Percentiles rank a stretch among this genome's conserved stretches.
Evolutionary conservation across 176 grass and related monocot genomes (phyloP).

Genomic region (Dactylis glomerata): DNA sequence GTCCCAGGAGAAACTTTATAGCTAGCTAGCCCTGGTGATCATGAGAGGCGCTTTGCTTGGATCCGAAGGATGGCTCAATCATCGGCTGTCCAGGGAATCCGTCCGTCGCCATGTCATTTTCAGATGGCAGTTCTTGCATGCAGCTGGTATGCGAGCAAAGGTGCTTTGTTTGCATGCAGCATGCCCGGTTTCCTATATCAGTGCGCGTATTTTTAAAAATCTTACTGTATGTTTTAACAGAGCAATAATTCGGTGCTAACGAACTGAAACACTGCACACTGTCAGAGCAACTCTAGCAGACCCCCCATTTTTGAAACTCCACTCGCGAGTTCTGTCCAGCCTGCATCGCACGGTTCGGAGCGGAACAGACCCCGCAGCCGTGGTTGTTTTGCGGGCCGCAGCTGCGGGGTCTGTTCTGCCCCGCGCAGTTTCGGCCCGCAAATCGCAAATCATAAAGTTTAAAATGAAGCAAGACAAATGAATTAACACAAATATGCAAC

Average conservation of each 20-base stretch:
- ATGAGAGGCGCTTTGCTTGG: constrained; percentile 31
- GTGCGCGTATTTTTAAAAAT: background rate
- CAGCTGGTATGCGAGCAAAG: background rate
- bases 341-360: too few relatives aligned
- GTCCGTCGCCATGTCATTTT: constrained; percentile 12
- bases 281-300: too few relatives aligned
- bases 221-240: background rate
- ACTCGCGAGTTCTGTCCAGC: too few relatives aligned
- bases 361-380: too few relatives aligned
- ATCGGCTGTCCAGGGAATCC: background rate
- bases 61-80: constrained; percentile 27
- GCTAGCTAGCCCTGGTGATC: background rate
- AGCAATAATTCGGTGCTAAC: background rate
- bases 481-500: too few relatives aligned
- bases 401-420: too few relatives aligned
- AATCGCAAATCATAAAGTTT: too few relatives aligned
- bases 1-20: background rate
- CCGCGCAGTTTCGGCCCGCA: too few relatives aligned
- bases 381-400: too few relatives aligned
- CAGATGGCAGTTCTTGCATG: background rate
- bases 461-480: too few relatives aligned
- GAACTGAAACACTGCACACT: background rate
- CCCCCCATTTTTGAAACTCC: too few relatives aligned
- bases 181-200: background rate
- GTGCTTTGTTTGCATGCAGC: background rate